Evolutionary conservation across 176 grass and related monocot species (phyloP).

Genomic region (Carex cristatella): DNA sequence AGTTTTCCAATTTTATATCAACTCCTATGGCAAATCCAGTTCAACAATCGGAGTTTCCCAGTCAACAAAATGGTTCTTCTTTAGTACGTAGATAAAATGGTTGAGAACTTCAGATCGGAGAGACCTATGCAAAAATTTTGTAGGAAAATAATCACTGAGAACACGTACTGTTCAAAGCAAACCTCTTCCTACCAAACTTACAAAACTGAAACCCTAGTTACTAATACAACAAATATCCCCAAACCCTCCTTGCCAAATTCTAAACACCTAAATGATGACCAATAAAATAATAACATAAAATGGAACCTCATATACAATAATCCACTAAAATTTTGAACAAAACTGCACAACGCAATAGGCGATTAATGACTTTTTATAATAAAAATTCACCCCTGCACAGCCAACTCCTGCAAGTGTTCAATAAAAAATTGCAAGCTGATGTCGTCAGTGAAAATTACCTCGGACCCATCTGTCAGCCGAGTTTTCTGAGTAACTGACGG

Average conservation of each 20-base stretch:
- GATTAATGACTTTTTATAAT: neutral
- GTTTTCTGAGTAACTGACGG: slow-evolving; percentile 98
- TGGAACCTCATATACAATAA: neutral
- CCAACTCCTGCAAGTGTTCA: slow-evolving; percentile 95
- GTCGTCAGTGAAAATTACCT: slow-evolving; percentile 92
- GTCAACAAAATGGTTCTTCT: neutral
- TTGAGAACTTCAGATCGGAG: neutral
- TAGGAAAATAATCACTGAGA: neutral
- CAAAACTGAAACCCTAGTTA: neutral
- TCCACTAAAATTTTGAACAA: neutral
- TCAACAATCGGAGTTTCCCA: neutral
- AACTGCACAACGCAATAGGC: neutral
- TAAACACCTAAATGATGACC: neutral
- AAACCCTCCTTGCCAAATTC: neutral
- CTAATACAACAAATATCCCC: slow-evolving; percentile 2
- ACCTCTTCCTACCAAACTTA: neutral
- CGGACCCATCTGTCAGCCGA: slow-evolving; percentile 67
- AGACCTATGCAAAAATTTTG: neutral
- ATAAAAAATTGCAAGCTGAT: slow-evolving; percentile 96
- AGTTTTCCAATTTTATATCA: neutral
- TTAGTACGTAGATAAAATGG: neutral
- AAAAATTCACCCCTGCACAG: slow-evolving; percentile 52
- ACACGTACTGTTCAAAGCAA: neutral
- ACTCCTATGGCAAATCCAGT: neutral
- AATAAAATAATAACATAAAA: neutral